phyloP scores from a whole-genome alignment of 257 asterid species.

The Pogostemon cablin region DNA sequence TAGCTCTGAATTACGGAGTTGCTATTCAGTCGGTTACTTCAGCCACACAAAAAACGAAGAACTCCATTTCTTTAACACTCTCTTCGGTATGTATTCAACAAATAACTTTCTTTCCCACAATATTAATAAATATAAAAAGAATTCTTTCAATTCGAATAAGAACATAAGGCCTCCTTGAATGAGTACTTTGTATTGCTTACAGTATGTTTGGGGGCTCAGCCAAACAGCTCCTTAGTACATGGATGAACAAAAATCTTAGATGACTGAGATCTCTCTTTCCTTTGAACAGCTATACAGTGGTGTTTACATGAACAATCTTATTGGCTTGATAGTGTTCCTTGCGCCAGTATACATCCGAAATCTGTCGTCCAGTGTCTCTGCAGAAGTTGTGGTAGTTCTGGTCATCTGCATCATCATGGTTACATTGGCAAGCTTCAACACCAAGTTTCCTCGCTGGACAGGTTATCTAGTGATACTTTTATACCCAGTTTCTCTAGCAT shows the following conservation, averaged over 20 bases:
- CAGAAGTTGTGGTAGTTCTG: slow-evolving; percentile 43
- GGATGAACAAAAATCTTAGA: not conserved
- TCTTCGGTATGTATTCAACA: slow-evolving; percentile 42
- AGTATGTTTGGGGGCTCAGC: too few species aligned
- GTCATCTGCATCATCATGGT: slow-evolving; percentile 46
- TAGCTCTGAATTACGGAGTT: slow-evolving; percentile 47
- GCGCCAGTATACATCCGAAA: slow-evolving; percentile 46
- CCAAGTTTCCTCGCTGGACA: slow-evolving; percentile 50
- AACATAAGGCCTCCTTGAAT: too few species aligned
- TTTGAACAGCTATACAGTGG: slow-evolving; percentile 49
- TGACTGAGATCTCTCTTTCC: not conserved
- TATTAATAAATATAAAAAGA: not conserved
- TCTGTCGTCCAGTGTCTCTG: slow-evolving; percentile 34
- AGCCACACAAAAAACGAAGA: slow-evolving; percentile 44
- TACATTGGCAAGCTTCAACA: slow-evolving; percentile 40
- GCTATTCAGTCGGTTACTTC: slow-evolving; percentile 45
- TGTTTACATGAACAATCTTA: slow-evolving; percentile 55
- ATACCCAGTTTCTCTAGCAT: slow-evolving; percentile 50
- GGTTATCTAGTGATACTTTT: slow-evolving; percentile 45
- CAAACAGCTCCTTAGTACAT: too few species aligned
- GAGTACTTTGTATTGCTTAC: too few species aligned
- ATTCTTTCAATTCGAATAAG: too few species aligned
- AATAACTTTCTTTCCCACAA: not conserved
- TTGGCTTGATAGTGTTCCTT: slow-evolving; percentile 49
- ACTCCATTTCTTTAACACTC: slow-evolving; percentile 49